phyloP scores from a whole-genome alignment of 2,329 filamentous ascomycete species.

The Zymoseptoria tritici region DNA sequence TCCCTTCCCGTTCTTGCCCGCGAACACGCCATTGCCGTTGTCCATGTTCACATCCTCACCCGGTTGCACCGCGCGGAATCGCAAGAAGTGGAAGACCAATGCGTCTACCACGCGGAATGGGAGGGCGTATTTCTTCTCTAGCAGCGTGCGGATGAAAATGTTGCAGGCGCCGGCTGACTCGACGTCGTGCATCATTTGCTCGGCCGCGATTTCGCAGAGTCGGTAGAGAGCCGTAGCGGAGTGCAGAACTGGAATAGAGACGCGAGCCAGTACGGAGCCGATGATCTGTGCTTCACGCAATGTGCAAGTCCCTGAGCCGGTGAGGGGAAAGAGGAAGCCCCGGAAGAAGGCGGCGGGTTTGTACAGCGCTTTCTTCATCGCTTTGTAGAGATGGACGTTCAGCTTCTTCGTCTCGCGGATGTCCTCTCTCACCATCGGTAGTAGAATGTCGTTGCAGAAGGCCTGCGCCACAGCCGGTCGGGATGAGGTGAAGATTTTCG shows the following conservation, averaged over 20 bases:
- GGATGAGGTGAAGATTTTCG: slow-evolving; percentile 81
- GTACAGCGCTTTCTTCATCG: slow-evolving; percentile 85
- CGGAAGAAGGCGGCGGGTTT: slow-evolving; percentile 97
- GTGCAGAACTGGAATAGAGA: slow-evolving; percentile 84
- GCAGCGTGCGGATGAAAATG: slow-evolving; percentile 83
- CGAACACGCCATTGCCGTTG: slow-evolving; percentile 28
- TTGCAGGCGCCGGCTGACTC: slow-evolving; percentile 90
- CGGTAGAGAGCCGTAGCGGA: slow-evolving; percentile 86
- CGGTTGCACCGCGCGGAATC: slow-evolving; percentile 68
- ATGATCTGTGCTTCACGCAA: slow-evolving; percentile 88
- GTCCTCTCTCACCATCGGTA: slow-evolving; percentile 86
- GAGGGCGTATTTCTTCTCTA: slow-evolving; percentile 95
- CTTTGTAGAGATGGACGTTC: slow-evolving; percentile 91
- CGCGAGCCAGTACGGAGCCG: slow-evolving; percentile 72
- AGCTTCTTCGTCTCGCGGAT: slow-evolving; percentile 92
- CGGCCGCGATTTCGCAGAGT: slow-evolving; percentile 87
- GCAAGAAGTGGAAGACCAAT: slow-evolving; percentile 91
- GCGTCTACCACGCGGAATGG: slow-evolving; percentile 93
- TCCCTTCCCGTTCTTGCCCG: slow-evolving; percentile 39
- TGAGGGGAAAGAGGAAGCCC: slow-evolving; percentile 84
- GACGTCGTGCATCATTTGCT: slow-evolving; percentile 73
- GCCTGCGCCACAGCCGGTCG: slow-evolving; percentile 72
- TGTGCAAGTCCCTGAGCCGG: slow-evolving; percentile 79
- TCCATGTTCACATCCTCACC: slow-evolving; percentile 51
- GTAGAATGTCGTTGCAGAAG: slow-evolving; percentile 78